Base-by-base conservation (phyloP, 768 basidiomycete species). In the Steccherinum ochraceum region DNA sequence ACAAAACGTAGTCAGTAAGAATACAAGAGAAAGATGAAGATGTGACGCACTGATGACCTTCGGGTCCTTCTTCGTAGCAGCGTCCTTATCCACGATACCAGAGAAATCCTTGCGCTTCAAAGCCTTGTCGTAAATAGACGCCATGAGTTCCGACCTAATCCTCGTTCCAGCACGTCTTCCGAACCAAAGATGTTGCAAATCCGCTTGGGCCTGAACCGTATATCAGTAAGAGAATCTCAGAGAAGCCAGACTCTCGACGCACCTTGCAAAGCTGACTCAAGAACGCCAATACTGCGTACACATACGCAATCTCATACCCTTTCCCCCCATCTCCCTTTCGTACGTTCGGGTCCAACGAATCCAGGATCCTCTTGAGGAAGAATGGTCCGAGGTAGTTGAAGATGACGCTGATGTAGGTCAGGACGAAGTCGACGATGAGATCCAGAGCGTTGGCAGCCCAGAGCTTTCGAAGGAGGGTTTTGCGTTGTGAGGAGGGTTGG, bases 71-170 rank as follows among this genome's bases (percentile, higher is more conserved):
- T 70, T 72, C n/a, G n/a, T n/a, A 2, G 52, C 52, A n/a, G 67
- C 69, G 30, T 72, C 74, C 60, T 77, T 77, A 46, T 80, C 73
- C 7, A 88, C 72, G 35, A 90, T 71, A 1, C 92, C 93, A 0
- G 88, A 89, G 52, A 83, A 88, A 62, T 94, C 92, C 61, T 81
- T 85, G 24, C 93, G 72, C 64, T 85, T 86, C 27, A 95, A 68
- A 1, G 91, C 79, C 64, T 96, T 96, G 64, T 92, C 87, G 60
- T 93, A 95, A 48, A 95, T 89, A 2, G 83, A 69, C 0, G 88
- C 83, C 83, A 90, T 93, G 16, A 94, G 76, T 67, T 89, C 87
- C 12, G 78, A 76, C 5, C 88, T 82, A 3, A 90, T 80, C 20
- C 88, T 75, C 1, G 84, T 85, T 0, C 74, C 63, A 1, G 82